Base-by-base conservation (phyloP, 139 green algal genomes). In the Chlorella vulgaris region DNA sequence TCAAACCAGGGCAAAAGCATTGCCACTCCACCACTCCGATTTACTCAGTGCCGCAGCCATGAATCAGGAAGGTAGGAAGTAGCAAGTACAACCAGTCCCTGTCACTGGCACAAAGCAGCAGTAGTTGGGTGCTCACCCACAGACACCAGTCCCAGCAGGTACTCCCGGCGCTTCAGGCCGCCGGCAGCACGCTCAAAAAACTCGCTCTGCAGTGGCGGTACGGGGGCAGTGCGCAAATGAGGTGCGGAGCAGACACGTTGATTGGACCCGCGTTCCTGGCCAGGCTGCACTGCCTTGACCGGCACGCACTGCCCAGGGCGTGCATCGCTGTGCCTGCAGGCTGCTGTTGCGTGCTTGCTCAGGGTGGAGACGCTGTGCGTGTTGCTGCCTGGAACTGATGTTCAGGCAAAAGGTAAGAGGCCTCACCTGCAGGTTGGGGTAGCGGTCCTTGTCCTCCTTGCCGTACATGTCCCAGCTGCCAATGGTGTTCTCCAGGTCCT, bases 381-480 rank as follows among this genome's bases (percentile, higher is more conserved):
- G n/a, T n/a, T n/a, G n/a, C n/a, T n/a, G n/a, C n/a, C n/a, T n/a
- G n/a, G n/a, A n/a, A n/a, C n/a, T n/a, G n/a, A n/a, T n/a, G n/a
- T n/a, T n/a, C n/a, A n/a, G n/a, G n/a, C n/a, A n/a, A n/a, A n/a
- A n/a, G n/a, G n/a, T n/a, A n/a, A n/a, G n/a, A n/a, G n/a, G n/a
- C n/a, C n/a, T n/a, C n/a, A n/a, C 81, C 89, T 94, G 92, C 82
- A 94, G 81, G 78, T 58, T 84, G 51, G 90, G 89, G 91, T 98
- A 98, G 47, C 95, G 88, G 88, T 92, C 95, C 71, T 93, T 83
- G 76, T 95, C 91, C 35, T 97, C 93, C 85, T 94, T 84, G 74
- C 94, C 94, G 82, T 98, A 98, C 85, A 98, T 92, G 84, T 98
- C 95, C 95, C 95, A 98, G 40, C 91, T 91, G 76, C 95, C 95